Evolutionary conservation across 371 early-diverging fungal species (phyloP).

Genomic region (Mucor velutinosus): DNA sequence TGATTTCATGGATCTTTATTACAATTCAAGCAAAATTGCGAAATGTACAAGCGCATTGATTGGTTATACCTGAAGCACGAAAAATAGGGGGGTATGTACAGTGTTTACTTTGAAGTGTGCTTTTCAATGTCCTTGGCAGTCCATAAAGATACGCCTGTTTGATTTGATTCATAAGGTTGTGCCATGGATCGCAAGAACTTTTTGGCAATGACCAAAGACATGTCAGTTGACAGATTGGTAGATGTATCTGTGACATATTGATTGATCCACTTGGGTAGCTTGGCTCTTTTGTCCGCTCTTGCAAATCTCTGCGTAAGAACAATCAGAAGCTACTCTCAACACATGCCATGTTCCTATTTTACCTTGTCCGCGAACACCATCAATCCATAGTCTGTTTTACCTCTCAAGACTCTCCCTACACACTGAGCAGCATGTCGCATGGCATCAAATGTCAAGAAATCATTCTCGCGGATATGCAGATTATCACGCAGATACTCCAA

Average conservation of each 20-base stretch:
- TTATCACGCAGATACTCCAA: slow-evolving; percentile 95
- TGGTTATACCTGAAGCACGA: neutral
- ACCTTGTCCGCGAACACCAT: slow-evolving; percentile 99
- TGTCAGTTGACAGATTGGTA: slow-evolving; percentile 96
- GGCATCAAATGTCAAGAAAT: slow-evolving; percentile 99
- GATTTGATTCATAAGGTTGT: slow-evolving; percentile 86
- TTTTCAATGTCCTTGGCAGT: slow-evolving; percentile 62
- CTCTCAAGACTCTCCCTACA: slow-evolving; percentile 97
- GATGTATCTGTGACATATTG: slow-evolving; percentile 91
- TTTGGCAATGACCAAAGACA: slow-evolving; percentile 94
- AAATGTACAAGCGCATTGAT: slow-evolving; percentile 2
- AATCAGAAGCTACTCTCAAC: neutral
- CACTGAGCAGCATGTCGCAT: slow-evolving; percentile 99
- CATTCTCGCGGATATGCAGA: slow-evolving; percentile 95
- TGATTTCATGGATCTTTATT: neutral
- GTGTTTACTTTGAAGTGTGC: slow-evolving; percentile 29
- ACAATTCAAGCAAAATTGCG: slow-evolving; percentile 2
- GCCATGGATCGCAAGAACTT: slow-evolving; percentile 98
- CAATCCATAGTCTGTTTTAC: slow-evolving; percentile 99
- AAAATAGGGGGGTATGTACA: neutral
- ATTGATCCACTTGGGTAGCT: slow-evolving; percentile 99
- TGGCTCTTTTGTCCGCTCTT: slow-evolving; percentile 91
- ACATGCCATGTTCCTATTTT: neutral
- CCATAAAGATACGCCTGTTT: slow-evolving; percentile 67
- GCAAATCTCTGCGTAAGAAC: slow-evolving; percentile 77